Base-by-base conservation (phyloP, 345 rosid genomes). In the Anastatica hierochuntica region DNA sequence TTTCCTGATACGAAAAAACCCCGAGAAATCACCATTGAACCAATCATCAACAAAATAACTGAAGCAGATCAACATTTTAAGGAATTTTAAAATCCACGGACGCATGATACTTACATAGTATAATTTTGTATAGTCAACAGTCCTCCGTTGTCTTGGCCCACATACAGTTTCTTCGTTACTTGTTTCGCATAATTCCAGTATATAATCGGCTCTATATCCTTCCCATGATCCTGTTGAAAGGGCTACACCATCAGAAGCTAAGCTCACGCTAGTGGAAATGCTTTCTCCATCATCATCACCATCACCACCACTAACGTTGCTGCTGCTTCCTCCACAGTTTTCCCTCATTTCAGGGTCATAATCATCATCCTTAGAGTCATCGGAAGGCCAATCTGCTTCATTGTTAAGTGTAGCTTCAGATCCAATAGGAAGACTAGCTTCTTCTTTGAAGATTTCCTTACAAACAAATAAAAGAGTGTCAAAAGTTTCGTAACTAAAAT, bases 311-410 rank as follows among this genome's bases (percentile, higher is more conserved):
- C 77, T 71, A 56, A 60, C 68, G 58, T 50, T 52, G 35, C 20
- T 51, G 39, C 18, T 15, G 64, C 65, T 65, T 43, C 14, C 57
- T 49, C 37, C 58, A 3, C 68, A 57, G 46, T 58, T 74, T 49
- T 74, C 85, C 68, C 63, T 74, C 71, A 76, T 74, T 60, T 74
- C 87, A 26, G 97, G 97, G 71, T 85, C 84, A 74, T 92, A 92
- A 60, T 92, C 90, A 51, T 74, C 80, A 76, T 92, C 99, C 60
- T 75, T 73, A 21, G 97, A 88, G 70, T 92, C 99, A 80, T 92
- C 99, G 4, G 95, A 88, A 69, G 99, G 99, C 97, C 99, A 92
- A 24, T 81, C 84, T 16, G 63, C 82, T 52, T 79, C 95, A 14
- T 68, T 76, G 69, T 85, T 84, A 26, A 81, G 54, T 43, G 66